Evolutionary conservation across 495 filamentous ascomycete species (phyloP).

Genomic region (Penicillium ucsense): DNA sequence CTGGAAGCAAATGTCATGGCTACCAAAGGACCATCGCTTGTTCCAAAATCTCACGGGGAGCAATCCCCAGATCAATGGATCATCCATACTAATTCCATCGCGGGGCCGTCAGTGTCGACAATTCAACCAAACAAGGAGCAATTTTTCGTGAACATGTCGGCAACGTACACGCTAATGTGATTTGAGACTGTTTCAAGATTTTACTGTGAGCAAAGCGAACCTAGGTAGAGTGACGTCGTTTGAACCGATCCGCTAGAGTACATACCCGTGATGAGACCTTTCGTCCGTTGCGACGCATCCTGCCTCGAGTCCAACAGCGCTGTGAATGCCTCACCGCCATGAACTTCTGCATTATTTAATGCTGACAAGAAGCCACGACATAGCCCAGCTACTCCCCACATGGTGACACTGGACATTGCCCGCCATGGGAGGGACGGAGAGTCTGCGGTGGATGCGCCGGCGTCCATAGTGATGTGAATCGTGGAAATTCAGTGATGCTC

Average conservation of each 20-base stretch:
- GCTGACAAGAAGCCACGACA: slow-evolving; percentile 38
- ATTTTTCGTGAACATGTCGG: slow-evolving; percentile 9
- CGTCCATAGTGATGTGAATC: slow-evolving; percentile 24
- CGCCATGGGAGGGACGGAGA: slow-evolving; percentile 36
- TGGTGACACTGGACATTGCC: slow-evolving; percentile 30
- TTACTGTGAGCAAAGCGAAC: slow-evolving; percentile 6
- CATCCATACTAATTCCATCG: slow-evolving; percentile 61
- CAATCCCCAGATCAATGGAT: slow-evolving; percentile 86
- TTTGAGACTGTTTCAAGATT: slow-evolving; percentile 61
- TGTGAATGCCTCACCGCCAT: slow-evolving; percentile 65
- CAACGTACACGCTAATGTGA: slow-evolving; percentile 89
- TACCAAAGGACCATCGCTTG: slow-evolving; percentile 77
- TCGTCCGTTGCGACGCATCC: slow-evolving; percentile 56
- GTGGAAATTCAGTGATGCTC: slow-evolving; percentile 15
- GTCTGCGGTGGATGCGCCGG: slow-evolving; percentile 34
- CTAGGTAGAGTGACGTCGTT: neutral
- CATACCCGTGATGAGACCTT: slow-evolving; percentile 80
- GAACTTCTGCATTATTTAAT: slow-evolving; percentile 44
- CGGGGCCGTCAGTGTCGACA: slow-evolving; percentile 21
- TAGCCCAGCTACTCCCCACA: slow-evolving; percentile 34
- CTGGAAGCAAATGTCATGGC: slow-evolving; percentile 80
- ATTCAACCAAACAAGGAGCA: slow-evolving; percentile 3
- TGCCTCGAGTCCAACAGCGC: slow-evolving; percentile 63
- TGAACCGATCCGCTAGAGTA: neutral
- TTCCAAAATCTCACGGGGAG: slow-evolving; percentile 67